phyloP scores from a whole-genome alignment of 1,139 yeast genomes.

The Debaryomyces nepalensis region DNA sequence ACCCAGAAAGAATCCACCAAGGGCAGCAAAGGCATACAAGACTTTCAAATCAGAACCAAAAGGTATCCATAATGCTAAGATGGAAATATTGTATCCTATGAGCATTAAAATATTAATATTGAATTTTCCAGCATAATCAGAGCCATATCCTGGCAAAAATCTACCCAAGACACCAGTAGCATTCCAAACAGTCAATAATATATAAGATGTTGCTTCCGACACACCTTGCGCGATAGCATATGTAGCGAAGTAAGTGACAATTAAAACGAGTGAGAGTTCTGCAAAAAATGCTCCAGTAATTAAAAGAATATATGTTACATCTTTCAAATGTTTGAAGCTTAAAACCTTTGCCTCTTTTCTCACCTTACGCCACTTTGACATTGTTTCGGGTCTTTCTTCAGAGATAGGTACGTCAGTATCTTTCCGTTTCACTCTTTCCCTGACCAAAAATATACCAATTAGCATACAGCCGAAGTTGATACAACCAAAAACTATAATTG shows the following conservation, averaged over 20 bases:
- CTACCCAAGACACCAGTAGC: conserved; percentile 47
- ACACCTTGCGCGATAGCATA: conserved; percentile 49
- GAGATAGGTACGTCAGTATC: background rate
- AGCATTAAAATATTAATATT: conserved; percentile 46
- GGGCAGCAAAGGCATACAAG: conserved; percentile 40
- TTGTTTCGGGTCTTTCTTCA: conserved; percentile 4
- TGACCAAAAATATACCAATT: conserved; percentile 44
- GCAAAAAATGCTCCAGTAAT: conserved; percentile 48
- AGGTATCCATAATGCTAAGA: conserved; percentile 44
- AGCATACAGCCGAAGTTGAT: conserved; percentile 45
- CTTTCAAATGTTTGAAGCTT: conserved; percentile 19
- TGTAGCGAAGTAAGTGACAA: conserved; percentile 50
- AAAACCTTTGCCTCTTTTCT: conserved; percentile 12
- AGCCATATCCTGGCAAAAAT: conserved; percentile 41
- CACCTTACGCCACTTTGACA: conserved; percentile 12
- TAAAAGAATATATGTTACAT: conserved; percentile 28
- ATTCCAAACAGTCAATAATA: conserved; percentile 44
- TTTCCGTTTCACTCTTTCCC: conserved; percentile 46
- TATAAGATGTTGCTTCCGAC: conserved; percentile 39
- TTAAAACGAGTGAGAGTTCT: conserved; percentile 60
- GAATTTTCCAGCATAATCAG: conserved; percentile 44
- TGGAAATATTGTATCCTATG: conserved; percentile 33
- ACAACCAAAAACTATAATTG: conserved; percentile 60
- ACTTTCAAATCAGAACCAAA: conserved; percentile 38
- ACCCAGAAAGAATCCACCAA: conserved; percentile 39